Evolutionary conservation across 1,284 basidiomycete species (phyloP).

Genomic region (Cryptococcus wingfieldii): DNA sequence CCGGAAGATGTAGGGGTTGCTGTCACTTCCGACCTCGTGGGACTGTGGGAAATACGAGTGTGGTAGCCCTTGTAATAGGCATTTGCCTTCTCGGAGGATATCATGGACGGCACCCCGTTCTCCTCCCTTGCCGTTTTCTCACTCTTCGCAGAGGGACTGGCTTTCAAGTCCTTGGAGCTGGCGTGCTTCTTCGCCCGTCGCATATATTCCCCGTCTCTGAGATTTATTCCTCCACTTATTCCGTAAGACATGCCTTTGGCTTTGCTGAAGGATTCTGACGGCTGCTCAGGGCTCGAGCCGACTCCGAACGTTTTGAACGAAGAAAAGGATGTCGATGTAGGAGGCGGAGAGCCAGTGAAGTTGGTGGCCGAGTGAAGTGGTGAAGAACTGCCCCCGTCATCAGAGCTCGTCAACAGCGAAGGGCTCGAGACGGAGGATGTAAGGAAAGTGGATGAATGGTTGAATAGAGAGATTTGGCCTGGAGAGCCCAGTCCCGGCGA

Average conservation of each 20-base stretch:
- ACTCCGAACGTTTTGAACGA: slow-evolving; percentile 30
- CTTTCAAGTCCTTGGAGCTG: slow-evolving; percentile 18
- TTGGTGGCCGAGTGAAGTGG: neutral
- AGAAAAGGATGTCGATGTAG: slow-evolving; percentile 18
- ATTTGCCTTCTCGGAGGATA: slow-evolving; percentile 15
- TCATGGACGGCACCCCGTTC: slow-evolving; percentile 8
- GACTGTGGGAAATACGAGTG: slow-evolving; percentile 4
- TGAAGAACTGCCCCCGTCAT: neutral
- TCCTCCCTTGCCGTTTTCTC: slow-evolving; percentile 1
- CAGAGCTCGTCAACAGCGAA: slow-evolving; percentile 6
- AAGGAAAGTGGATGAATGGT: slow-evolving; percentile 2
- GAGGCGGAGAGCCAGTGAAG: slow-evolving; percentile 1
- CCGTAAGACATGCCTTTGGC: slow-evolving; percentile 35
- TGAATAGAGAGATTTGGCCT: neutral
- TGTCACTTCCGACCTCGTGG: slow-evolving; percentile 15
- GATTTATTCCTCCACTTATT: slow-evolving; percentile 32
- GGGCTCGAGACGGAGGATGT: slow-evolving; percentile 17
- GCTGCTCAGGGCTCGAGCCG: slow-evolving; percentile 7
- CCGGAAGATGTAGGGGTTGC: slow-evolving; percentile 15
- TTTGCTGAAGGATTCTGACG: neutral
- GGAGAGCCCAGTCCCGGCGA: neutral
- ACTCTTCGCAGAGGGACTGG: slow-evolving; percentile 1
- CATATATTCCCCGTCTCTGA: slow-evolving; percentile 39
- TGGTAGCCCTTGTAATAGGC: slow-evolving; percentile 6
- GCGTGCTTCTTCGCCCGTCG: slow-evolving; percentile 28